These are phyloP conservation scores for Astrephomene gubernaculifera DNA, from an alignment of 139 green algal genomes.

Conservation along the genomic window DNA sequence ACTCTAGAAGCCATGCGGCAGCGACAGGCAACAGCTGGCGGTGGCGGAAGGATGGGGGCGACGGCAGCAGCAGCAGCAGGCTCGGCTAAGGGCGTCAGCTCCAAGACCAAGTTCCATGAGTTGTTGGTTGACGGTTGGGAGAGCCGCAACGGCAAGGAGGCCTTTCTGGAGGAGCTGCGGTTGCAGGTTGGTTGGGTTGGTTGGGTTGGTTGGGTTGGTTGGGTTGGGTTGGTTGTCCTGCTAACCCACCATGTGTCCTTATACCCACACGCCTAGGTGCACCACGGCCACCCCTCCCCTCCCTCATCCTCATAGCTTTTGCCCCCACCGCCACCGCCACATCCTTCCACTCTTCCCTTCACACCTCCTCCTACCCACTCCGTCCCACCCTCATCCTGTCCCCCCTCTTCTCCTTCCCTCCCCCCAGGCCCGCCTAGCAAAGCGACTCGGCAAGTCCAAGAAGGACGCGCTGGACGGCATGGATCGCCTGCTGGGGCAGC, in stretches of 20 bases:
- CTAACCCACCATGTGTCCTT: too few species aligned
- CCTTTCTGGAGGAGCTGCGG: conserved; percentile 35
- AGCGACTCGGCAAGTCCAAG: conserved; percentile 21
- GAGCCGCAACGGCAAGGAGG: conserved; percentile 21
- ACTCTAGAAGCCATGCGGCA: conserved; percentile 23
- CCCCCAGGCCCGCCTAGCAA: conserved; percentile 22
- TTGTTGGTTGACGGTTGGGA: conserved; percentile 39
- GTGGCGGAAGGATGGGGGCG: neutral
- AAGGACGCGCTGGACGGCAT: conserved; percentile 37
- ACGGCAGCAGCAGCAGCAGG: neutral
- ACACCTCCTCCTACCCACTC: too few species aligned
- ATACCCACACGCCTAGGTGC: too few species aligned
- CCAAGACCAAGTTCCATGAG: conserved; percentile 43
- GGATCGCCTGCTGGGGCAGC: neutral
- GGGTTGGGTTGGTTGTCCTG: neutral
- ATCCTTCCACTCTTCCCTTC: too few species aligned
- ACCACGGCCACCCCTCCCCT: too few species aligned
- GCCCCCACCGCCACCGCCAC: too few species aligned
- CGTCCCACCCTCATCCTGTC: neutral
- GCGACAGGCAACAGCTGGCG: neutral
- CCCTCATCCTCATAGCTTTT: neutral
- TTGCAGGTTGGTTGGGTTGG: conserved; percentile 11
- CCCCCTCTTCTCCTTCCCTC: neutral
- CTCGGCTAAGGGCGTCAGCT: neutral
- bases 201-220: neutral